These are phyloP conservation scores for Cryptosporidium ubiquitum DNA, from an alignment of 169 alveolate genomes.

Conservation along the genomic window DNA sequence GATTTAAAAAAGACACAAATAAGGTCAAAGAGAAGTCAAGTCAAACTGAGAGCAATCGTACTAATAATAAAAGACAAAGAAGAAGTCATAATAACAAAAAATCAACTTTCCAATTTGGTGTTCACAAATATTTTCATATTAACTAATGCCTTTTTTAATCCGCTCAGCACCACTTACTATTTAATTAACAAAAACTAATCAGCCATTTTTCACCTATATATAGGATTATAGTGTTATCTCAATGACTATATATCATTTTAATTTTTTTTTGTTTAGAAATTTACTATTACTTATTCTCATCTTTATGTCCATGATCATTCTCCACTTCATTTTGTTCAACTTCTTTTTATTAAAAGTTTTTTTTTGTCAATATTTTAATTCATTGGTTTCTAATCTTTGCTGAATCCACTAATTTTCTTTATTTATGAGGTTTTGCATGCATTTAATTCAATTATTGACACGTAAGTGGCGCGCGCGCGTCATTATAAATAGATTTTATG, in stretches of 20 bases:
- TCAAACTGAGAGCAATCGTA: no score
- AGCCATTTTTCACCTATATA: neutral
- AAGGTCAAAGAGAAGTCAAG: neutral
- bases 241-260: neutral
- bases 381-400: no score
- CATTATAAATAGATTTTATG: conserved; percentile 23
- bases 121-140: neutral
- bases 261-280: no score
- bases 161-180: neutral
- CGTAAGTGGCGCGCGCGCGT: conserved; percentile 20
- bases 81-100: neutral
- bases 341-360: no score
- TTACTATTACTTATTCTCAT: neutral
- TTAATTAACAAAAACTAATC: neutral
- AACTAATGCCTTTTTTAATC: neutral
- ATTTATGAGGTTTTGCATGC: neutral
- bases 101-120: neutral
- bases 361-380: no score
- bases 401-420: no score
- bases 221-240: neutral
- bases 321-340: no score
- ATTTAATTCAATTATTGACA: neutral
- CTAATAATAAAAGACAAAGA: neutral
- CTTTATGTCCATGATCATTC: no score
- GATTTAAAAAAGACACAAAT: neutral